phyloP scores from a whole-genome alignment of 1,139 yeast genomes.

The Kluyveromyces sp. region DNA sequence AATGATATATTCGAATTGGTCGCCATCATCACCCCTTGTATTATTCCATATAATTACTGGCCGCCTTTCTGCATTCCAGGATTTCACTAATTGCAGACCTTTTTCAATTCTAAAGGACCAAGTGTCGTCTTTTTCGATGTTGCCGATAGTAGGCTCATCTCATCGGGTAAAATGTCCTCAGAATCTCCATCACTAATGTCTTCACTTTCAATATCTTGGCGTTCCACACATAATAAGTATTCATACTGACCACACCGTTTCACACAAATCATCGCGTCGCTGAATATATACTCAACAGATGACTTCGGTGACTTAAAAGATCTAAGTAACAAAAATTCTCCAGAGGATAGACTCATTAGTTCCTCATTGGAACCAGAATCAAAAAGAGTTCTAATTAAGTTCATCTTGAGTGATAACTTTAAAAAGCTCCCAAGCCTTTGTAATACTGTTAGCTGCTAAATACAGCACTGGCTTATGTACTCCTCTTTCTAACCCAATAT shows the following conservation, averaged over 20 bases:
- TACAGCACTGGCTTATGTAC: too few relatives aligned
- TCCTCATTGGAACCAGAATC: conserved; percentile 59
- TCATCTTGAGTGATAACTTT: conserved; percentile 41
- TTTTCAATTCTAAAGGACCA: conserved; percentile 23
- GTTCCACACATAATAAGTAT: conserved; percentile 65
- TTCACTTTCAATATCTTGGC: conserved; percentile 55
- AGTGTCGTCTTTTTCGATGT: conserved; percentile 37
- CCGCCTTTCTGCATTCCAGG: conserved; percentile 37
- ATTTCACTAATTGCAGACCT: conserved; percentile 39
- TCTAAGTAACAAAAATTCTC: conserved; percentile 67
- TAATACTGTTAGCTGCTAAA: not conserved
- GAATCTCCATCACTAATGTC: conserved; percentile 43
- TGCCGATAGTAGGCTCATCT: conserved; percentile 52
- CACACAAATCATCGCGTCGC: conserved; percentile 70
- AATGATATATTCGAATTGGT: conserved; percentile 71
- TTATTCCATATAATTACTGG: conserved; percentile 73
- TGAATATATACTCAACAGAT: conserved; percentile 73
- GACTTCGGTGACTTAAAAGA: conserved; percentile 80
- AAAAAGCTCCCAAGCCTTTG: not conserved
- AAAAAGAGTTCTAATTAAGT: conserved; percentile 65
- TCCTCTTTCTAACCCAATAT: not conserved
- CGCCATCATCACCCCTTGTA: conserved; percentile 76
- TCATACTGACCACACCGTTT: conserved; percentile 55
- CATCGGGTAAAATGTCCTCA: conserved; percentile 34
- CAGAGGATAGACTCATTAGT: conserved; percentile 66